phyloP scores from a whole-genome alignment of 768 basidiomycete genomes.

The Sarcodon aspratus region DNA sequence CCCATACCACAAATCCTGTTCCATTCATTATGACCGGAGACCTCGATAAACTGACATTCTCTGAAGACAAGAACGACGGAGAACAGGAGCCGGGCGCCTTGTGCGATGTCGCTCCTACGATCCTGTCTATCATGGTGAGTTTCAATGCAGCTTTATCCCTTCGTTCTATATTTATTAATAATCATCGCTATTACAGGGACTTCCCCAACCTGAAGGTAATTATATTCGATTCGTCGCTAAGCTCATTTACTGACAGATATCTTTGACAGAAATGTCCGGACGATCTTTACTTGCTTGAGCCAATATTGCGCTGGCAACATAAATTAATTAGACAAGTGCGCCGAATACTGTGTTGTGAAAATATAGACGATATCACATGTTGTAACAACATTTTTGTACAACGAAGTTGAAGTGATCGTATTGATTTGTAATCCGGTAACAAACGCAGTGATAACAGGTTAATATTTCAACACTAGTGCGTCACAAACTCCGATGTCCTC shows the following conservation, averaged over 20 bases:
- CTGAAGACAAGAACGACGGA: conserved; percentile 34
- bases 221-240: background rate
- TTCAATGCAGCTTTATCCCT: background rate
- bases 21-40: conserved; percentile 83
- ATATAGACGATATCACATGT: background rate
- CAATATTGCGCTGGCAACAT: background rate
- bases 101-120: conserved; percentile 86
- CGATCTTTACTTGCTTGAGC: conserved; percentile 17
- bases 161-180: background rate
- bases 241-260: conserved; percentile 1
- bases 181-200: conserved; percentile 26
- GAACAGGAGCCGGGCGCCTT: conserved; percentile 61
- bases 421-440: too few species aligned
- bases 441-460: too few species aligned
- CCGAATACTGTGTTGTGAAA: background rate
- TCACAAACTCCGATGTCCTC: too few species aligned
- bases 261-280: conserved; percentile 16
- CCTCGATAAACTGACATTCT: conserved; percentile 41
- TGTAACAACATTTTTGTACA: background rate
- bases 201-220: conserved; percentile 61
- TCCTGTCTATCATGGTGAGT: conserved; percentile 61
- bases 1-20: conserved; percentile 84
- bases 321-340: background rate
- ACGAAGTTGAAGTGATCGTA: background rate
- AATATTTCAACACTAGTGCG: too few species aligned